Conservation (phyloP, 345 rosid species). For the Carallia brachiata region DNA sequence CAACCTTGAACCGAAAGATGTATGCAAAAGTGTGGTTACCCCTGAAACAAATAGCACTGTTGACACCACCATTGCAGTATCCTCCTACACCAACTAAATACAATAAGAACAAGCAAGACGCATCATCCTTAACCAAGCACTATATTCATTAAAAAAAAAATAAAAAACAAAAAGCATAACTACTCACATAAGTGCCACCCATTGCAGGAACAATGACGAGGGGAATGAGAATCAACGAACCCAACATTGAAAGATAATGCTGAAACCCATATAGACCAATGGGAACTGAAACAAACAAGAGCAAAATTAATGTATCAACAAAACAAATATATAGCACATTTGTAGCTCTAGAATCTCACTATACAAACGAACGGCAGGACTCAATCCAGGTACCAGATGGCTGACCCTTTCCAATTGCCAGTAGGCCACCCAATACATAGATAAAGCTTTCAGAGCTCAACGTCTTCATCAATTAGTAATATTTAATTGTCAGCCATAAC, state of each 20-base stretch:
- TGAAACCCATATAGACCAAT: slow-evolving; percentile 92
- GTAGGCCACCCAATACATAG: neutral
- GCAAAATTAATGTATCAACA: slow-evolving; percentile 5
- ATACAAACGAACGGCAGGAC: neutral
- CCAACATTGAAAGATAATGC: slow-evolving; percentile 87
- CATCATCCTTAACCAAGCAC: slow-evolving; percentile 6
- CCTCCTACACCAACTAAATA: slow-evolving; percentile 71
- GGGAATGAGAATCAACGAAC: slow-evolving; percentile 87
- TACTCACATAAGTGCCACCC: slow-evolving; percentile 92
- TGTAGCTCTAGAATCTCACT: neutral
- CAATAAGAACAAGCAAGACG: slow-evolving; percentile 32
- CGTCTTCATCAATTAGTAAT: neutral
- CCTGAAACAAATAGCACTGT: slow-evolving; percentile 89
- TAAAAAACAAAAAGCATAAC: slow-evolving; percentile 5
- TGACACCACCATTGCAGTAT: slow-evolving; percentile 73
- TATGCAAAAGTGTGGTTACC: slow-evolving; percentile 81
- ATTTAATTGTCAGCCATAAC: slow-evolving; percentile 1
- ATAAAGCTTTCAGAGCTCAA: no score
- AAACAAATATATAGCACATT: neutral
- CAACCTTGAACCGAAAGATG: slow-evolving; percentile 87
- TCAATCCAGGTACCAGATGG: slow-evolving; percentile 3
- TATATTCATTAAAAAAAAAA: neutral
- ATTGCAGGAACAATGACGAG: slow-evolving; percentile 95
- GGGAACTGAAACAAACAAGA: slow-evolving; percentile 59
- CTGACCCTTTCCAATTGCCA: neutral